phyloP scores from a whole-genome alignment of 2,329 filamentous ascomycete species.

The Cladosporium phlei region DNA sequence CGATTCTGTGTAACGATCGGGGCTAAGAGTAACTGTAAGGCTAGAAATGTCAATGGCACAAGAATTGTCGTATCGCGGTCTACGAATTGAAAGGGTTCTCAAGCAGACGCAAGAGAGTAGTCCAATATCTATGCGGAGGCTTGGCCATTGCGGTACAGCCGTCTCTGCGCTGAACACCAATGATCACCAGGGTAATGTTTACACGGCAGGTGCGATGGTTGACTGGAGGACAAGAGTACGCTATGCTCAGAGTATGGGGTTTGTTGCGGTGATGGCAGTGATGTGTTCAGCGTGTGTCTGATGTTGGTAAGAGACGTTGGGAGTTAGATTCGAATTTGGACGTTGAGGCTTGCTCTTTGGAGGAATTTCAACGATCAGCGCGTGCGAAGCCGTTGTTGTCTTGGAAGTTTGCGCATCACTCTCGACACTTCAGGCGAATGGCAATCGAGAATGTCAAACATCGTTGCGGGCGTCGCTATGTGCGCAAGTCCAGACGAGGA shows the following conservation, averaged over 20 bases:
- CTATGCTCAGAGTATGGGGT: conserved; percentile 8
- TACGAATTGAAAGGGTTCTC: conserved; percentile 3
- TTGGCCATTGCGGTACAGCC: background rate
- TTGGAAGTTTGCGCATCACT: background rate
- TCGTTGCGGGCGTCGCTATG: conserved; percentile 12
- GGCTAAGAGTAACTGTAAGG: background rate
- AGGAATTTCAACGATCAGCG: background rate
- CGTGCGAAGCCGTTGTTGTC: background rate
- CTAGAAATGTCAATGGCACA: conserved; percentile 10
- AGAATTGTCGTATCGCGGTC: conserved; percentile 7
- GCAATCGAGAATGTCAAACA: background rate
- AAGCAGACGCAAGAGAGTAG: conserved; percentile 7
- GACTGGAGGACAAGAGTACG: conserved; percentile 7
- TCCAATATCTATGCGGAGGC: conserved; percentile 7
- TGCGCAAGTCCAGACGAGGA: background rate
- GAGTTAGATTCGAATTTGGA: conserved; percentile 5
- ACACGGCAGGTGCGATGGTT: conserved; percentile 1
- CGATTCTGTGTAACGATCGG: conserved; percentile 9
- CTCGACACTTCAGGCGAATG: conserved; percentile 4
- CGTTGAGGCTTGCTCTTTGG: conserved; percentile 6
- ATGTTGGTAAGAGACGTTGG: conserved; percentile 1
- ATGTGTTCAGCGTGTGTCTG: conserved; percentile 2
- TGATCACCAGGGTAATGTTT: conserved; percentile 8
- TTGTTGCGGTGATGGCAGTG: background rate
- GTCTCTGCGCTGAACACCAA: background rate